Evolutionary conservation across 768 basidiomycete genomes (phyloP), one percentile per base, ranked within the genome.

Genomic region (Calocera viscosa): DNA sequence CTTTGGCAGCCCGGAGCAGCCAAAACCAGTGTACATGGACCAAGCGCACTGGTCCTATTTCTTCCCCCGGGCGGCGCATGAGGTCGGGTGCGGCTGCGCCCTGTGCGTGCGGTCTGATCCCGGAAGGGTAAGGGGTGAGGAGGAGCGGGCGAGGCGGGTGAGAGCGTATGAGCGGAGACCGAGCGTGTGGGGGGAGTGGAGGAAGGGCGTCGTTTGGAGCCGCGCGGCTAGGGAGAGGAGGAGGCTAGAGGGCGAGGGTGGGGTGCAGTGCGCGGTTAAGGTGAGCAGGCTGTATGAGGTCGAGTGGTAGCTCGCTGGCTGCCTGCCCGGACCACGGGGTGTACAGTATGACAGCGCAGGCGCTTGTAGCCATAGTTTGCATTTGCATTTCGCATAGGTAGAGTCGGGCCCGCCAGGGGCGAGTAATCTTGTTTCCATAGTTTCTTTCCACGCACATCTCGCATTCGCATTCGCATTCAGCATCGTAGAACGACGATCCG

Each of bases 341-440:
- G 35, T 38, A 38, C 35, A 38, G 35, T 38, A 38, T 5, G 14
- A 38, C 30, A 60, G 53, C 30, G 53, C 53, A 28, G 26, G 53
- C 53, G 53, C 53, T 5, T 60, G 53, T 60, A 60, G 53, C 53
- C 53, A 32, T 60, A 60, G 11, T 12, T 49, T 60, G 35, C 43
- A 24, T 24, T 47, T 24, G 43, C 43, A 47, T 47, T 32, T 60
- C 30, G 30, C 53, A 60, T 60, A 5, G 43, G n/a, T n/a, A n/a
- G n/a, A n/a, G n/a, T n/a, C n/a, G n/a, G n/a, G n/a, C n/a, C n/a
- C n/a, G n/a, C n/a, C n/a, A n/a, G n/a, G n/a, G n/a, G n/a, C n/a
- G n/a, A n/a, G n/a, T n/a, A n/a, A n/a, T n/a, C n/a, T 19, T 40
- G 39, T 40, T 40, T 40, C 49, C 14, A 14, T 49, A 14, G 49